These are phyloP conservation scores for Capronia epimyces DNA, from an alignment of 2,329 filamentous ascomycete genomes.

Conservation along the genomic window DNA sequence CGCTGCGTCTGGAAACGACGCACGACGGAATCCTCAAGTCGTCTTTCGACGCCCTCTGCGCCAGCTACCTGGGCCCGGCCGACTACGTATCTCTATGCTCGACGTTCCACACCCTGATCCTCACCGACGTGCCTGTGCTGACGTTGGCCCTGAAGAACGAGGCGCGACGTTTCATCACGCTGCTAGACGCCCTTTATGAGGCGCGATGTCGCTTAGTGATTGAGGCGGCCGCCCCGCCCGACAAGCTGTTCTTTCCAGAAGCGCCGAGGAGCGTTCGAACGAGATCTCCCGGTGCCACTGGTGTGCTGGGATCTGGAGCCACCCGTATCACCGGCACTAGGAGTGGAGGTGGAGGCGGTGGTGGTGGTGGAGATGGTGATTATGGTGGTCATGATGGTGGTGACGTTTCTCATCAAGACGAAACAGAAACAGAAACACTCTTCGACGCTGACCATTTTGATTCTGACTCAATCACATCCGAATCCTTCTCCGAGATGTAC, in stretches of 20 bases:
- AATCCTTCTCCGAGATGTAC: slow-evolving; percentile 67
- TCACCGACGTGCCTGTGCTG: slow-evolving; percentile 64
- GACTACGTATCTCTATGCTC: slow-evolving; percentile 80
- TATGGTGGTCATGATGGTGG: no score
- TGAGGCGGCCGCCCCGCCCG: slow-evolving; percentile 61
- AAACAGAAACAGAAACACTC: no score
- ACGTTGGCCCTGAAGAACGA: slow-evolving; percentile 69
- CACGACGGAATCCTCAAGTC: slow-evolving; percentile 54
- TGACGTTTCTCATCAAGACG: no score
- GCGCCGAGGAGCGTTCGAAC: slow-evolving; percentile 17
- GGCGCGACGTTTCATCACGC: slow-evolving; percentile 71
- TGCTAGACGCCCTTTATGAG: slow-evolving; percentile 76
- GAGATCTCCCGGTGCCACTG: neutral
- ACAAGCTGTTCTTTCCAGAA: slow-evolving; percentile 73
- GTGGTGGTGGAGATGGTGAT: neutral
- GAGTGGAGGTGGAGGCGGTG: neutral
- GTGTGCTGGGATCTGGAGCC: neutral
- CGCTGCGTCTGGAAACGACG: slow-evolving; percentile 43
- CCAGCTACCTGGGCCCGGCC: slow-evolving; percentile 63
- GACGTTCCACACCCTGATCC: slow-evolving; percentile 70
- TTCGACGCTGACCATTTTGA: neutral
- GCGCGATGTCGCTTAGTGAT: slow-evolving; percentile 71
- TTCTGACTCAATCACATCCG: slow-evolving; percentile 55
- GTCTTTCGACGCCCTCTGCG: slow-evolving; percentile 64
- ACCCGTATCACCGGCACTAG: no score